These are phyloP conservation scores for Sclerotinia subarctica DNA, from an alignment of 2,329 filamentous ascomycete genomes.

Conservation along the genomic window DNA sequence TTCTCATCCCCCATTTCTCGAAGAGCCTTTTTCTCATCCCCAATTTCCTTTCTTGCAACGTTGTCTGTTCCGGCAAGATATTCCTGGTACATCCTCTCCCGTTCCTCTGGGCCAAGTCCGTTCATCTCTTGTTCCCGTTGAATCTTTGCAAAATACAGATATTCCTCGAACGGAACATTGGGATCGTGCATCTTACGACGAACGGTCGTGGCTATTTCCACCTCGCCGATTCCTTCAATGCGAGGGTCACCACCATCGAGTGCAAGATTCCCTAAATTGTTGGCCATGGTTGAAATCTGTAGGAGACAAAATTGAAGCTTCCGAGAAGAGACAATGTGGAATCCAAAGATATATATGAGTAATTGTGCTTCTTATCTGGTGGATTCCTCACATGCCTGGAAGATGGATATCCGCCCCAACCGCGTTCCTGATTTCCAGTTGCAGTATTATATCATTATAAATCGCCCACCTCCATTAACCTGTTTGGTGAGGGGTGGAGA, in stretches of 20 bases:
- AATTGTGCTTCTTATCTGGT: background rate
- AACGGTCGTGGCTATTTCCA: slow-evolving; percentile 2
- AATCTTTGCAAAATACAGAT: slow-evolving; percentile 38
- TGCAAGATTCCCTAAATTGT: slow-evolving; percentile 18
- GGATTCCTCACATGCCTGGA: background rate
- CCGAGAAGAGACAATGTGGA: background rate
- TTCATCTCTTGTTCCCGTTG: slow-evolving; percentile 32
- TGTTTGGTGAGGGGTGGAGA: background rate
- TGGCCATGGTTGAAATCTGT: slow-evolving; percentile 13
- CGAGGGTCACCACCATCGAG: slow-evolving; percentile 20
- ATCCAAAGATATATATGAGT: slow-evolving; percentile 7
- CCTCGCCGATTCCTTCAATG: slow-evolving; percentile 12
- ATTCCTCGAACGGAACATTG: slow-evolving; percentile 38
- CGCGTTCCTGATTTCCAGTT: background rate
- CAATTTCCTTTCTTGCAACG: slow-evolving; percentile 15
- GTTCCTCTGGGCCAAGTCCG: slow-evolving; percentile 24
- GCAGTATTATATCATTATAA: too few relatives aligned
- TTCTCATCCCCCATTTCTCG: slow-evolving; percentile 1
- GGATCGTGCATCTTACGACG: slow-evolving; percentile 32
- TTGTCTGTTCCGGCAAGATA: slow-evolving; percentile 1
- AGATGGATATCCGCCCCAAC: background rate
- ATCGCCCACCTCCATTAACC: too few relatives aligned
- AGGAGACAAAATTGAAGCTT: background rate
- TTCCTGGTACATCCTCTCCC: slow-evolving; percentile 28
- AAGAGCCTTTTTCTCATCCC: slow-evolving; percentile 15